Evolutionary conservation across 176 grass and related monocot genomes (phyloP), one percentile per base, ranked within the genome.

Genomic region (bread wheat (Triticum aestivum)): DNA sequence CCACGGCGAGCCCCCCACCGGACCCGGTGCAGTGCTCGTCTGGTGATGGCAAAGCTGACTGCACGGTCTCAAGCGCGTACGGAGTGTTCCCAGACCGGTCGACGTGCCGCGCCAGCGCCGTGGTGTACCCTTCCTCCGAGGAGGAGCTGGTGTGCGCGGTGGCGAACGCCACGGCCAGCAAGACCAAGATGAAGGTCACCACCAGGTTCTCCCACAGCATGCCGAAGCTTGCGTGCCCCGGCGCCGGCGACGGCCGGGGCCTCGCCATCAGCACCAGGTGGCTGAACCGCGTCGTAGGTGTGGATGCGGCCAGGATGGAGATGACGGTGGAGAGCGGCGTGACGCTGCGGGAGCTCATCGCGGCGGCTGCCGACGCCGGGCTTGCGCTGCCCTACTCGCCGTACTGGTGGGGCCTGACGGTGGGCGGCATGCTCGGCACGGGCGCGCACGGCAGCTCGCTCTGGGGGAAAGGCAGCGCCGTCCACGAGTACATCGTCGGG

Each of bases 381-480:
- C 76, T 97, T 7, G 81, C 92, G 79, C 86, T 94, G 61, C 89
- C 92, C 1, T 80, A 97, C 76, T 39, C 82, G 18, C 92, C 95
- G 0, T 97, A 97, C 88, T 97, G 92, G 92, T 91, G 73, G 86
- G 95, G 95, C 5, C 47, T 94, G 77, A 97, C 92, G 9, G 74
- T 94, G 4, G 95, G 92, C 15, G 95, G 95, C 35, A 72, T 97
- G 77, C 67, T 97, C 10, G 69, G 81, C 65, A 97, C 90, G 90
- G 17, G 80, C 88, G 33, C 95, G 47, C 47, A 51, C 0, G 47
- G 47, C 47, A 51, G 47, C 47, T 51, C 13, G 13, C 47, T 51
- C 47, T 51, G 47, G 14, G 47, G 47, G 1, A 51, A 51, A 51
- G 47, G 47, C 47, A 51, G 47, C 47, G 47, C 47, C 14, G 1